phyloP scores from a whole-genome alignment of 208 protist species.

The Trypanosoma lewisi region DNA sequence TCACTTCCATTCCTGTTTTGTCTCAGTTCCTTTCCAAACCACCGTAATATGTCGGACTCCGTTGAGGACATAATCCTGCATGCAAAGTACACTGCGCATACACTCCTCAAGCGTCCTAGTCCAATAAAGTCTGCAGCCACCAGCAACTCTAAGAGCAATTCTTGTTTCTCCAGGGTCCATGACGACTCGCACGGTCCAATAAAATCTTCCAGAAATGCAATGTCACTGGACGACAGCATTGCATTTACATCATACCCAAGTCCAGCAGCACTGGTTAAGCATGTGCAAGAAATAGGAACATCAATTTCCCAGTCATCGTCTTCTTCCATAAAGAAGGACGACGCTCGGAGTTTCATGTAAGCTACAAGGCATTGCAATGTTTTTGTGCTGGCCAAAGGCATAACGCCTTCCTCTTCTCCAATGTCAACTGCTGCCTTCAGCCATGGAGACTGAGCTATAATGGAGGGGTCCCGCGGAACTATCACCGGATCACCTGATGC shows the following conservation, averaged over 20 bases:
- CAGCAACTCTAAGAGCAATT: constrained; percentile 53
- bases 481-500: constrained; percentile 9
- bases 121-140: constrained; percentile 58
- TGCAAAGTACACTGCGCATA: constrained; percentile 49
- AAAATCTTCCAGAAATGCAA: constrained; percentile 25
- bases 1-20: neutral
- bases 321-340: constrained; percentile 1
- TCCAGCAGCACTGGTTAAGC: neutral
- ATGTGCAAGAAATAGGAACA: constrained; percentile 26
- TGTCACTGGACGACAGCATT: constrained; percentile 17
- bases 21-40: constrained; percentile 20
- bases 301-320: neutral
- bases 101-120: constrained; percentile 32
- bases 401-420: constrained; percentile 37
- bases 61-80: constrained; percentile 56
- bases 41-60: constrained; percentile 49
- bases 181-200: neutral
- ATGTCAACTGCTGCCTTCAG: constrained; percentile 39
- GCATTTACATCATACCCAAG: constrained; percentile 22
- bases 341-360: constrained; percentile 36
- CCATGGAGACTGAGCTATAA: constrained; percentile 32
- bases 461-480: constrained; percentile 11
- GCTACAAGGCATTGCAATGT: constrained; percentile 39
- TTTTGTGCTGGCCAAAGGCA: constrained; percentile 36
- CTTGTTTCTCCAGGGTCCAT: constrained; percentile 25